Evolutionary conservation across 164 flowering plant species (phyloP).

Genomic region (Paratinospora sagittata): DNA sequence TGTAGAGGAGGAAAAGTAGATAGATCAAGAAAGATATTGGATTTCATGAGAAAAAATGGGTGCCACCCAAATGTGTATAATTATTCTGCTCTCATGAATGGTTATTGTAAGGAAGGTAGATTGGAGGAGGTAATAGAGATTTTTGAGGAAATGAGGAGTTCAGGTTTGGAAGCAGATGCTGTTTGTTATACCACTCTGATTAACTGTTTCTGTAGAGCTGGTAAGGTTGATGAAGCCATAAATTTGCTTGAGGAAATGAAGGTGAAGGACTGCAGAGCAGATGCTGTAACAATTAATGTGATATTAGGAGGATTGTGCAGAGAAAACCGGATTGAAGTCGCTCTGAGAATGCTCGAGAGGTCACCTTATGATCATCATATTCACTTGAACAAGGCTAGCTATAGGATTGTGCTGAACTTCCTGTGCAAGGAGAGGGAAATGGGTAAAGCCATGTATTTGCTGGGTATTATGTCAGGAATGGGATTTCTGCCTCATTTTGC

Average conservation of each 20-base stretch:
- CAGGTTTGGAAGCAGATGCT: conserved; percentile 52
- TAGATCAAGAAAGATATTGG: conserved; percentile 58
- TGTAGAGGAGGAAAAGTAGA: conserved; percentile 68
- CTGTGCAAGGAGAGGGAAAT: conserved; percentile 48
- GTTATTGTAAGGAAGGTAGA: conserved; percentile 70
- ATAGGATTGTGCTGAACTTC: conserved; percentile 68
- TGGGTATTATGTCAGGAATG: conserved; percentile 62
- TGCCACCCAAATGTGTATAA: conserved; percentile 63
- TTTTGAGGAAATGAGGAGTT: conserved; percentile 57
- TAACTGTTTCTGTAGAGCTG: conserved; percentile 45
- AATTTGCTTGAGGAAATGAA: conserved; percentile 66
- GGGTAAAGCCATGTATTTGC: conserved; percentile 40
- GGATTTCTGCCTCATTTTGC: conserved; percentile 75
- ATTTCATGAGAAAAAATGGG: conserved; percentile 75
- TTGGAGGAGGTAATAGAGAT: conserved; percentile 49
- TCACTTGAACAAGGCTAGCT: conserved; percentile 63
- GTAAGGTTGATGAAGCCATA: conserved; percentile 51
- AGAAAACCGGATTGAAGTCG: conserved; percentile 56
- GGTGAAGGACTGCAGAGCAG: conserved; percentile 50
- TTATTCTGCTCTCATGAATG: conserved; percentile 71
- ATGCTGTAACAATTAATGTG: conserved; percentile 59
- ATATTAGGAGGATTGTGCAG: conserved; percentile 68
- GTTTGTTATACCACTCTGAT: conserved; percentile 69
- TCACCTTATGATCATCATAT: conserved; percentile 61
- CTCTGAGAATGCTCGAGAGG: conserved; percentile 60